Percentiles rank a stretch among this genome's conserved stretches.
Evolutionary conservation across 306 rosid genomes (phyloP).

Genomic region (Rubus parviflorus): DNA sequence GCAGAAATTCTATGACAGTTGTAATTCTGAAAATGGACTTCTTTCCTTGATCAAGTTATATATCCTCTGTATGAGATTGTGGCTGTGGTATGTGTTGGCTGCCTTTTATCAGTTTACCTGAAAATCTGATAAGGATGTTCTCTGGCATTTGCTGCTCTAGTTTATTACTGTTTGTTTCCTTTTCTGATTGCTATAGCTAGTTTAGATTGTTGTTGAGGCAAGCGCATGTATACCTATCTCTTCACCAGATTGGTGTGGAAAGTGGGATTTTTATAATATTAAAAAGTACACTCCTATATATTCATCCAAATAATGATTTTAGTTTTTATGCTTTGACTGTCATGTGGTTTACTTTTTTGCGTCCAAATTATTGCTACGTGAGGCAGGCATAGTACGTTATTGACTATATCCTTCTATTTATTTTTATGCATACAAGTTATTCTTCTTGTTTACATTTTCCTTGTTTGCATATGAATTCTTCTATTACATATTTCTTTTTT

Average conservation of each 20-base stretch:
- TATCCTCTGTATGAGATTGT: slow-evolving; percentile 70
- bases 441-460: neutral
- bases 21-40: slow-evolving; percentile 60
- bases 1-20: slow-evolving; percentile 79
- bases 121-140: neutral
- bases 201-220: neutral
- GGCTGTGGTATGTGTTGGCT: slow-evolving; percentile 65
- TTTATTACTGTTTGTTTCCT: neutral
- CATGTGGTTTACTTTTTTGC: neutral
- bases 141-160: neutral
- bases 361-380: neutral
- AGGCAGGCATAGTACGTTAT: neutral
- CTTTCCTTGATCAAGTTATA: slow-evolving; percentile 82
- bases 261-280: neutral
- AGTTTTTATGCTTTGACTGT: neutral
- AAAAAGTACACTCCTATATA: neutral
- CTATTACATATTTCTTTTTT: neutral
- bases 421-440: neutral
- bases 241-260: neutral
- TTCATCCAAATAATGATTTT: neutral
- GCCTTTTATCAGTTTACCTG: neutral
- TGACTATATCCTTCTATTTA: neutral
- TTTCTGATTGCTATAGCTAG: neutral
- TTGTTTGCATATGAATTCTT: neutral
- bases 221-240: neutral